Evolutionary conservation across 306 rosid genomes (phyloP).

Genomic region (Cucumis sativus): Cucumber_9930_V3 NC_026656.2:9424501-9425000

Average conservation of each 20-base stretch:
- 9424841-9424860: background rate
- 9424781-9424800: background rate
- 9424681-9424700: background rate
- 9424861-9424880: background rate
- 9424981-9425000: no score
- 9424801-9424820: conserved; percentile 3
- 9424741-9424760: background rate
- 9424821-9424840: background rate
- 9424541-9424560: no score
- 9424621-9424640: conserved; percentile 49
- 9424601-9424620: conserved; percentile 67
- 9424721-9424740: background rate
- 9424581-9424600: conserved; percentile 78
- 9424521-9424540: no score
- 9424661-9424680: background rate
- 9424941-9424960: no score
- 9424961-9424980: no score
- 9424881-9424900: background rate
- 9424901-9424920: no score
- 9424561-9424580: conserved; percentile 87
- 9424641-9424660: conserved; percentile 22
- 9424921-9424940: no score
- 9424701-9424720: background rate
- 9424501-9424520: no score
- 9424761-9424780: conserved; percentile 2